Evolutionary conservation across 129 eudicot species (phyloP).

Genomic region (Silybum marianum): DNA sequence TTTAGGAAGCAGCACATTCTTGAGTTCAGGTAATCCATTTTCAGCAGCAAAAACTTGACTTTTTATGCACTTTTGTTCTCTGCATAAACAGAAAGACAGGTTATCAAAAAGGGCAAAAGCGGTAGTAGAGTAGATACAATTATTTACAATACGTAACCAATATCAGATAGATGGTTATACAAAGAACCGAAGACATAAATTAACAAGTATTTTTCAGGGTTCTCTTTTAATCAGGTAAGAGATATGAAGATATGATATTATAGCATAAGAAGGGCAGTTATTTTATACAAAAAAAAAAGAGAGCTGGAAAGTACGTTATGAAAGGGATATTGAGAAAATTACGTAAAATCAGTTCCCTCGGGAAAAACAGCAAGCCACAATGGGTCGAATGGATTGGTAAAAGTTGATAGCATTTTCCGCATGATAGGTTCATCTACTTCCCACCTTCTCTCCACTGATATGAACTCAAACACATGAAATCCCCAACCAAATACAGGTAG

Average conservation of each 20-base stretch:
- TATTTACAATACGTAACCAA: neutral
- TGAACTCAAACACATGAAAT: slow-evolving; percentile 80
- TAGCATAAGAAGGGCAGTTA: neutral
- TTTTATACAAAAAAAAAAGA: slow-evolving; percentile 6
- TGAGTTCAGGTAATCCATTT: slow-evolving; percentile 67
- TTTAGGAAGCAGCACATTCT: slow-evolving; percentile 83
- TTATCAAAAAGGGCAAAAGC: slow-evolving; percentile 1
- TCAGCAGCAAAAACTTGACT: slow-evolving; percentile 73
- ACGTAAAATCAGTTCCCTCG: slow-evolving; percentile 92
- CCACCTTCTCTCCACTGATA: slow-evolving; percentile 90
- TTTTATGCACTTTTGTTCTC: slow-evolving; percentile 63
- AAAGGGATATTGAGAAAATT: slow-evolving; percentile 27
- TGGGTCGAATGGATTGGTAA: slow-evolving; percentile 56
- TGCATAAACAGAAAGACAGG: slow-evolving; percentile 22
- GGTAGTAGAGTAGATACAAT: slow-evolving; percentile 5
- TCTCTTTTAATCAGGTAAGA: neutral
- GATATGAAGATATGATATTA: neutral
- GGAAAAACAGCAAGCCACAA: slow-evolving; percentile 91
- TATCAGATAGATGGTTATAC: neutral
- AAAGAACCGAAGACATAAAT: neutral
- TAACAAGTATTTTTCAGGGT: neutral
- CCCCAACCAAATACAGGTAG: slow-evolving; percentile 87
- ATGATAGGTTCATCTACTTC: slow-evolving; percentile 68
- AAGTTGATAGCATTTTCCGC: slow-evolving; percentile 60
- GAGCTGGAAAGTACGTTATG: neutral